phyloP scores from a whole-genome alignment of 2,329 filamentous ascomycete genomes.

The Ophiostoma sp. region DNA sequence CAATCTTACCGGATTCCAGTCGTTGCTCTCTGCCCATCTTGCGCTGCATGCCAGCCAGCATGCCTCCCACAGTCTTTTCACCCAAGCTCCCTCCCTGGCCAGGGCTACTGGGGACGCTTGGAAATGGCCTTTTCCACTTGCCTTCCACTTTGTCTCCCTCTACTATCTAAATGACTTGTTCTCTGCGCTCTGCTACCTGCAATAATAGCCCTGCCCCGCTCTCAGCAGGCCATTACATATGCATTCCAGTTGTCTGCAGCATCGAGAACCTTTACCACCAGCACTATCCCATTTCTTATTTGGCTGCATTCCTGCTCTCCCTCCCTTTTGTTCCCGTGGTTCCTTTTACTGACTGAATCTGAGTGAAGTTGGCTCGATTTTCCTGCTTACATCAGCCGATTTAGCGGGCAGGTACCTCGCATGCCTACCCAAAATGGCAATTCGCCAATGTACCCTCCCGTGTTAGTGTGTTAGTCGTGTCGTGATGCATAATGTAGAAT shows the following conservation, averaged over 20 bases:
- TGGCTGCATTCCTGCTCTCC: constrained; percentile 19
- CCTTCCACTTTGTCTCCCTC: constrained; percentile 1
- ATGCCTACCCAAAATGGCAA: background rate
- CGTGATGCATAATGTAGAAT: background rate
- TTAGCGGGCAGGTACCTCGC: background rate
- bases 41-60: constrained; percentile 20
- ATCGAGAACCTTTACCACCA: background rate
- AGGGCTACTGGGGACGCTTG: constrained; percentile 10
- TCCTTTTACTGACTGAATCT: background rate
- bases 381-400: constrained; percentile 8
- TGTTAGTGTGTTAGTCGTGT: constrained; percentile 10
- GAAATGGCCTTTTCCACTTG: constrained; percentile 6
- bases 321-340: constrained; percentile 9
- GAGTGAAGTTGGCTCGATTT: background rate
- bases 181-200: background rate
- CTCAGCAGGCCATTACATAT: background rate
- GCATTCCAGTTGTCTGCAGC: constrained; percentile 21
- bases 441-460: constrained; percentile 3
- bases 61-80: constrained; percentile 10
- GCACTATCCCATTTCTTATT: constrained; percentile 17
- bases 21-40: constrained; percentile 16
- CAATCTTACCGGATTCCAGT: constrained; percentile 24
- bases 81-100: constrained; percentile 18
- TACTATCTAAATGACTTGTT: background rate
- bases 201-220: background rate